These are phyloP conservation scores for Dalechampia spathulata DNA, from an alignment of 441 rosid species.

Conservation along the genomic window DNA sequence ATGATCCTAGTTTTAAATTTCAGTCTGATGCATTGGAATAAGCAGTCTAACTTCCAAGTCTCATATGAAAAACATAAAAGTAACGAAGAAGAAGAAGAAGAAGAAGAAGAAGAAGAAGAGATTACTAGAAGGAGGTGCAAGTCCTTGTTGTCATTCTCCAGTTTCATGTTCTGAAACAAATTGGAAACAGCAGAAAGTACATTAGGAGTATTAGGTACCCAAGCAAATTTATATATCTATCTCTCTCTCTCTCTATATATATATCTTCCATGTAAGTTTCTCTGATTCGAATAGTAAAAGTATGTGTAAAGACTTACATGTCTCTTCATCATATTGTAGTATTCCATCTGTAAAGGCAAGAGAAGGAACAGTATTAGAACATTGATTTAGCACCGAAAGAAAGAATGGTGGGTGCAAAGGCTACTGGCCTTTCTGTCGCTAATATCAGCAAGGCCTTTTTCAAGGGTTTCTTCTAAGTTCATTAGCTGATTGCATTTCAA, in stretches of 20 bases:
- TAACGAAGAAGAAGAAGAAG: neutral
- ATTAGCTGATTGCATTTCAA: constrained; percentile 53
- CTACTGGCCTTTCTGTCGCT: constrained; percentile 49
- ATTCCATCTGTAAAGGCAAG: constrained; percentile 36
- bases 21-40: neutral
- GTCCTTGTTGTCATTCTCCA: constrained; percentile 41
- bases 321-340: constrained; percentile 34
- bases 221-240: no score
- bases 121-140: constrained; percentile 13
- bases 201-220: no score
- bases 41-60: no score
- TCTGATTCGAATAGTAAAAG: no score
- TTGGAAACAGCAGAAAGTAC: neutral
- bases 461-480: constrained; percentile 57
- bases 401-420: no score
- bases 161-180: constrained; percentile 33
- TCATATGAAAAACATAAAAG: neutral
- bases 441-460: constrained; percentile 49
- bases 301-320: constrained; percentile 35
- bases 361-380: no score
- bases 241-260: no score
- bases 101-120: no score
- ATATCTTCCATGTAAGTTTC: no score
- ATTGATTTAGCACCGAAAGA: no score
- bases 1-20: neutral